Evolutionary conservation across 1,284 basidiomycete genomes (phyloP).

Genomic region (Dichomitus squalens): DNA sequence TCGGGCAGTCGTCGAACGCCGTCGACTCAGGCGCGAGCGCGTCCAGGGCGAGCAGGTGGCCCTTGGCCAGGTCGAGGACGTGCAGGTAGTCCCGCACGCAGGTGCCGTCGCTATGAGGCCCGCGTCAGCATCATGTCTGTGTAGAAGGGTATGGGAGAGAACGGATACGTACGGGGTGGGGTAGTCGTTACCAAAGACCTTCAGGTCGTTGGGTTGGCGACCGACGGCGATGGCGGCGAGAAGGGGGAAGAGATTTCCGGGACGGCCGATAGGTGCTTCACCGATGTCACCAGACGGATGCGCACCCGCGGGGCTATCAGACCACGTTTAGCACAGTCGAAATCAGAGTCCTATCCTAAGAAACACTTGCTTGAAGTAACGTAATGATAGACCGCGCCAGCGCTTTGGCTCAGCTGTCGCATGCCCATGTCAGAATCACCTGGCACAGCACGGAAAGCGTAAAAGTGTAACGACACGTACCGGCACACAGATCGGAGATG

Average conservation of each 20-base stretch:
- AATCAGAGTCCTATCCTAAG: not conserved
- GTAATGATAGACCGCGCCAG: conserved; percentile 83
- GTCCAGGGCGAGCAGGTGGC: conserved; percentile 92
- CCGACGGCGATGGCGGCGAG: conserved; percentile 97
- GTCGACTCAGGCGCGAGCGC: conserved; percentile 72
- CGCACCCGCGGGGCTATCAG: conserved; percentile 86
- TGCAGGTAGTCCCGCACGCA: conserved; percentile 99
- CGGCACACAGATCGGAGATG: conserved; percentile 86
- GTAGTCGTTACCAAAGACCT: conserved; percentile 98
- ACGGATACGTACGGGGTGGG: conserved; percentile 77
- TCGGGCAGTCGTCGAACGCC: conserved; percentile 53
- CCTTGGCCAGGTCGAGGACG: conserved; percentile 92
- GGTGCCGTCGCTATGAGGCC: conserved; percentile 77
- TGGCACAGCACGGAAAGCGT: not conserved
- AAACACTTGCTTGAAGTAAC: conserved; percentile 92
- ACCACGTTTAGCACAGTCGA: not conserved
- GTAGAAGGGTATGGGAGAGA: conserved; percentile 8
- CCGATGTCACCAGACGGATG: conserved; percentile 96
- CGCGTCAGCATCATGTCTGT: not conserved
- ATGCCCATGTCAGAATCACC: not conserved
- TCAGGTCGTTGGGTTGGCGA: conserved; percentile 80
- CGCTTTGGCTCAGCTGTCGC: conserved; percentile 62
- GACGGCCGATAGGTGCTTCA: conserved; percentile 94
- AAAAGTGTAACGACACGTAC: conserved; percentile 44
- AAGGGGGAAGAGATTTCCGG: conserved; percentile 93